These are phyloP conservation scores for Centaurea solstitialis DNA, from an alignment of 129 eudicot species.

Conservation along the genomic window DNA sequence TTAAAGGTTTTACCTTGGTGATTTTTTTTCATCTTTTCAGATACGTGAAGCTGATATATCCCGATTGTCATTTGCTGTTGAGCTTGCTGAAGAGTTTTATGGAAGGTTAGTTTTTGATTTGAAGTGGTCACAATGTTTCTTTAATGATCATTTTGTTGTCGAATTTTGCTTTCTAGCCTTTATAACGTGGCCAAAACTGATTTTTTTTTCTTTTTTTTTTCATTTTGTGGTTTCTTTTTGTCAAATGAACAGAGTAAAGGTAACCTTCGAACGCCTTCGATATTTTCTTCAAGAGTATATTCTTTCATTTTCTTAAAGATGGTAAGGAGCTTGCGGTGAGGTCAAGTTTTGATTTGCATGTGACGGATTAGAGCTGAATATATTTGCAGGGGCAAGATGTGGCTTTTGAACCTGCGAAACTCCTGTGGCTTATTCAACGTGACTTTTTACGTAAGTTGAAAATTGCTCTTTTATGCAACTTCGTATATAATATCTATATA, in stretches of 20 bases:
- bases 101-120: constrained; percentile 66
- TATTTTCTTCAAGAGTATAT: constrained; percentile 15
- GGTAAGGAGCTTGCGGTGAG: not conserved
- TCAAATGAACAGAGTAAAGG: constrained; percentile 81
- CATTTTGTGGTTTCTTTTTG: constrained; percentile 16
- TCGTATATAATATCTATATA: not conserved
- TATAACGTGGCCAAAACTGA: constrained; percentile 30
- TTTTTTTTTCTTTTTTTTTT: constrained; percentile 18
- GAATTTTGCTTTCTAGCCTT: not conserved
- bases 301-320: constrained; percentile 11
- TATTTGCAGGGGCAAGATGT: constrained; percentile 89
- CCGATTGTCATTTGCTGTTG: constrained; percentile 94
- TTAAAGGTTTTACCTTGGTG: not conserved
- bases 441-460: constrained; percentile 87
- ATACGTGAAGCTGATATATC: constrained; percentile 99
- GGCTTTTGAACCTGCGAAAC: constrained; percentile 98
- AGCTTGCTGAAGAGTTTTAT: constrained; percentile 99
- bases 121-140: not conserved
- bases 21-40: constrained; percentile 34
- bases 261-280: constrained; percentile 26
- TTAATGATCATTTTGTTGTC: not conserved
- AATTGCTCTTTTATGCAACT: not conserved
- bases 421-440: constrained; percentile 95
- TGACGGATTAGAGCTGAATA: constrained; percentile 15
- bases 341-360: not conserved